phyloP scores from a whole-genome alignment of 441 rosid species.

The Erysimum cheiri region DNA sequence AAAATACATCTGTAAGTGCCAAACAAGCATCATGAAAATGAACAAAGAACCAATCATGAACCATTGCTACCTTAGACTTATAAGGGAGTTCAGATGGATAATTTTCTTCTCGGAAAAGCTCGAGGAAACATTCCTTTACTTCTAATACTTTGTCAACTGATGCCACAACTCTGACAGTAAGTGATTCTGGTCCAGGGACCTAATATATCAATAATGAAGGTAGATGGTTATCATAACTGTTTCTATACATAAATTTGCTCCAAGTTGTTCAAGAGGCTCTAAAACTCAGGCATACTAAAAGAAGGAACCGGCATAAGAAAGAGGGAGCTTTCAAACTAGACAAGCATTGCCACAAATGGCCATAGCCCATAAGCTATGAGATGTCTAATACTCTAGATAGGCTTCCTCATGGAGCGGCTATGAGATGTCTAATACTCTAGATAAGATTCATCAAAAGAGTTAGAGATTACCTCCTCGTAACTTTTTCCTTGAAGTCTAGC shows the following conservation, averaged over 20 bases:
- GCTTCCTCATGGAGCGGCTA: no score
- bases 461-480: slow-evolving; percentile 74
- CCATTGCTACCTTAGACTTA: slow-evolving; percentile 77
- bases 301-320: no score
- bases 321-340: no score
- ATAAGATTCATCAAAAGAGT: slow-evolving; percentile 12
- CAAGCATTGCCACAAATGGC: no score
- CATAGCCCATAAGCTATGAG: no score
- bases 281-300: neutral
- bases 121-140: slow-evolving; percentile 82
- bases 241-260: neutral
- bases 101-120: slow-evolving; percentile 84
- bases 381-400: no score
- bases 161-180: slow-evolving; percentile 89
- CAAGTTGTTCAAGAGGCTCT: neutral
- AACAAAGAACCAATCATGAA: slow-evolving; percentile 15
- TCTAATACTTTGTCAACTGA: slow-evolving; percentile 93
- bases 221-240: neutral
- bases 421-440: no score
- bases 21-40: slow-evolving; percentile 11
- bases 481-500: slow-evolving; percentile 76
- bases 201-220: slow-evolving; percentile 43
- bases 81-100: slow-evolving; percentile 85
- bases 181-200: slow-evolving; percentile 94
- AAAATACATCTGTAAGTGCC: neutral